phyloP scores from a whole-genome alignment of 2,329 filamentous ascomycete species.

The Trichophyton verrucosum region DNA sequence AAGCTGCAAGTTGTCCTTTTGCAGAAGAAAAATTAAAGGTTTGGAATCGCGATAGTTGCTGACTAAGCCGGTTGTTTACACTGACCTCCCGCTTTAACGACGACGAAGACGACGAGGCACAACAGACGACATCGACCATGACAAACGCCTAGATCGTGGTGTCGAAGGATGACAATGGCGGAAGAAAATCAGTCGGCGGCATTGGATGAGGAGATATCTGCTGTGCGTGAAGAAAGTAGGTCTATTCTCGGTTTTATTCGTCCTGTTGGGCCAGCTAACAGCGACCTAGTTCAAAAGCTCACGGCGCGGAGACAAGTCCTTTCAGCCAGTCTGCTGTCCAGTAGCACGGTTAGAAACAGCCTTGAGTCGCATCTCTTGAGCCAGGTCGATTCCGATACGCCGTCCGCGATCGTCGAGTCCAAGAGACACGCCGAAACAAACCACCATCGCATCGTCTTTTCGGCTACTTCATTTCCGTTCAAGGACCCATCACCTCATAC shows the following conservation, averaged over 20 bases:
- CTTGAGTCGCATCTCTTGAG: constrained; percentile 13
- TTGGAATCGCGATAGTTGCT: not conserved
- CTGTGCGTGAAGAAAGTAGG: constrained; percentile 32
- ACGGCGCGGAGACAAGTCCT: constrained; percentile 29
- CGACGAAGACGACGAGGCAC: too few species aligned
- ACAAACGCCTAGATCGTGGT: not conserved
- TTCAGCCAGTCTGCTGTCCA: constrained; percentile 32
- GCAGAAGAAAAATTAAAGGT: not conserved
- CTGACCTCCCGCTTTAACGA: too few species aligned
- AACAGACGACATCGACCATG: not conserved
- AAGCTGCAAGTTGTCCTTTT: not conserved
- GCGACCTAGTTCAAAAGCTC: constrained; percentile 27
- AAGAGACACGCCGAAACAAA: constrained; percentile 27
- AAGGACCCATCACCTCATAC: constrained; percentile 30
- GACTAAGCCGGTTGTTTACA: not conserved
- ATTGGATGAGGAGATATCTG: constrained; percentile 31
- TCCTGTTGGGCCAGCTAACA: constrained; percentile 5
- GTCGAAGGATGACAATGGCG: not conserved
- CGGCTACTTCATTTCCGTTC: constrained; percentile 35
- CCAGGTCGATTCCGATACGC: constrained; percentile 18
- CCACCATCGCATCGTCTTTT: constrained; percentile 34
- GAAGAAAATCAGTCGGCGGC: not conserved
- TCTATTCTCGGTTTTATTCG: not conserved
- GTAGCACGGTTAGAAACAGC: constrained; percentile 24
- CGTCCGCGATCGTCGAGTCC: constrained; percentile 22